These are phyloP conservation scores for Cyphellophora europaea DNA, from an alignment of 2,329 filamentous ascomycete genomes.

Conservation along the genomic window DNA sequence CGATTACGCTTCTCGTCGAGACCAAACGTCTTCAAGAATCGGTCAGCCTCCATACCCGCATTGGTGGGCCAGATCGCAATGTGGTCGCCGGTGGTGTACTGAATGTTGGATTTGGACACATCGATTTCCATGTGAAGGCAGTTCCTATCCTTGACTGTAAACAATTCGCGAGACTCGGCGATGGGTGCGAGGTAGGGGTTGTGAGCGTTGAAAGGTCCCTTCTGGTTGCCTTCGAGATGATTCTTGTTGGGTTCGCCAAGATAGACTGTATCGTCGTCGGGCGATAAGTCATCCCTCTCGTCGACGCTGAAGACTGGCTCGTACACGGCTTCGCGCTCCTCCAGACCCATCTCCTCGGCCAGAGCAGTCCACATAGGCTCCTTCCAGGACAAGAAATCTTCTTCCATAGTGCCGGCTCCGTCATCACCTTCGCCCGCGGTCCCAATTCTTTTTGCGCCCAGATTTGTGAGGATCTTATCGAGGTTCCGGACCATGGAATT, in stretches of 20 bases:
- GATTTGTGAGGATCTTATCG: conserved; percentile 66
- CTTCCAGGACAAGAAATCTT: conserved; percentile 98
- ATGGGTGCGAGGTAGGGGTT: conserved; percentile 97
- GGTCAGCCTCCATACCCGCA: conserved; percentile 81
- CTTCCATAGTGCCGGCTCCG: conserved; percentile 97
- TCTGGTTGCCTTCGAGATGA: conserved; percentile 75
- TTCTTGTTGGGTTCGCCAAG: conserved; percentile 93
- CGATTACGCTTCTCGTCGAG: conserved; percentile 66
- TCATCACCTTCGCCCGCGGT: conserved; percentile 92
- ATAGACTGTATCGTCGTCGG: conserved; percentile 74
- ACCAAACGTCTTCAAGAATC: conserved; percentile 71
- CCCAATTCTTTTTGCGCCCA: conserved; percentile 78
- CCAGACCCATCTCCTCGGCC: conserved; percentile 70
- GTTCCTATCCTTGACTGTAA: conserved; percentile 81
- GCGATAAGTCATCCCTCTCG: conserved; percentile 63
- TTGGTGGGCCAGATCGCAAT: conserved; percentile 97
- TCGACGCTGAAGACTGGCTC: conserved; percentile 82
- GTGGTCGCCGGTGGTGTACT: conserved; percentile 94
- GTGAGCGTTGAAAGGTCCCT: conserved; percentile 90
- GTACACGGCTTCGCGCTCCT: conserved; percentile 93
- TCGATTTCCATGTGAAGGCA: conserved; percentile 96
- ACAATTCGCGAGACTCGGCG: conserved; percentile 79
- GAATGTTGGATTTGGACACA: conserved; percentile 77
- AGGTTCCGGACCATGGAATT: conserved; percentile 96
- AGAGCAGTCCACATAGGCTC: conserved; percentile 96